These are phyloP conservation scores for Aspergillus sclerotiicarbonarius DNA, from an alignment of 495 filamentous ascomycete species.

Conservation along the genomic window DNA sequence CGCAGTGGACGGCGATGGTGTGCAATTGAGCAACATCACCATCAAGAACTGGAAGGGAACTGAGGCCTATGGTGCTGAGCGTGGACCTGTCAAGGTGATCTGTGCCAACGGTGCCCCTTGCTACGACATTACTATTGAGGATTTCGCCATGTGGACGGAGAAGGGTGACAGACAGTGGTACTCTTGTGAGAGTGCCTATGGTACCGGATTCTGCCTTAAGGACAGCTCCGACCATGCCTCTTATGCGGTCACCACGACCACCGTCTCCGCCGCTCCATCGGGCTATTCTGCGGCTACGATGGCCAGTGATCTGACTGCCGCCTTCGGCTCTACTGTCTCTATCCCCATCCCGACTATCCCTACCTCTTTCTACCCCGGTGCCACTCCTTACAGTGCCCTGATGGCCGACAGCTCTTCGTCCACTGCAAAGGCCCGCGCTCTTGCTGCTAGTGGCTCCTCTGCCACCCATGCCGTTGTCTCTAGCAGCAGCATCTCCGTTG, in stretches of 20 bases:
- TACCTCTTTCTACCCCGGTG: constrained; percentile 53
- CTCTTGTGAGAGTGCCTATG: constrained; percentile 50
- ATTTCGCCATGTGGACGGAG: constrained; percentile 63
- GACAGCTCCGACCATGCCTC: constrained; percentile 21
- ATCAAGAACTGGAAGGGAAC: constrained; percentile 59
- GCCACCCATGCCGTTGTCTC: background rate
- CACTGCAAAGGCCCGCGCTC: background rate
- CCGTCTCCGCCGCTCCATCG: constrained; percentile 35
- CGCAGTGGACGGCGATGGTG: constrained; percentile 42
- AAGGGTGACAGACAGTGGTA: constrained; percentile 43
- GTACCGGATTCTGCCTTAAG: constrained; percentile 46
- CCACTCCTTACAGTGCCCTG: constrained; percentile 33
- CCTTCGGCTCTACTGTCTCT: constrained; percentile 41
- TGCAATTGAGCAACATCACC: constrained; percentile 49
- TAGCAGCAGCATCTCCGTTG: background rate
- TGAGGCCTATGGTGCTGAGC: constrained; percentile 44
- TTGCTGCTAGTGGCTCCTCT: background rate
- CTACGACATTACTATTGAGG: constrained; percentile 49
- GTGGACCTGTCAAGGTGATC: constrained; percentile 51
- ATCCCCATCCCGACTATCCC: constrained; percentile 58
- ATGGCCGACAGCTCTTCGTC: constrained; percentile 1
- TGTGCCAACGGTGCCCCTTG: constrained; percentile 50
- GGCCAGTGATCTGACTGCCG: constrained; percentile 41
- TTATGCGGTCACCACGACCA: constrained; percentile 35
- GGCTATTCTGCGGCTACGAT: constrained; percentile 52